Evolutionary conservation across 2,329 filamentous ascomycete genomes (phyloP), one percentile per base, ranked within the genome.

Genomic region (Colletotrichum sp.): DNA sequence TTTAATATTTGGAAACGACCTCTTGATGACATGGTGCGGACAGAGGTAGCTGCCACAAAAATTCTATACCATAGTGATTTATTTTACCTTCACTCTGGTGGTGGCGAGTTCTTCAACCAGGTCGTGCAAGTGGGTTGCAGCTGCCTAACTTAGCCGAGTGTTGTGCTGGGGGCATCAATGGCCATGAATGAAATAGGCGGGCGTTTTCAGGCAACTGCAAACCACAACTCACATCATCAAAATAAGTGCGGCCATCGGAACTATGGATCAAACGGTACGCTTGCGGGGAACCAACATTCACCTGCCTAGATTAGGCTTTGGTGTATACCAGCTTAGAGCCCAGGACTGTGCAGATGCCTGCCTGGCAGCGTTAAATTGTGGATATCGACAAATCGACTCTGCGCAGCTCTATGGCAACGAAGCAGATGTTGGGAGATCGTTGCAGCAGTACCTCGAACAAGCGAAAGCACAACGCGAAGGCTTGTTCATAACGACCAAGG

Each of bases 401-500:
- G 94, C 94, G 0, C 84, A 86, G 39, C 78, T 83, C 82, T 96
- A 95, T 82, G 89, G 84, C 68, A 96, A 95, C 79, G 94, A 95
- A 81, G 81, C 84, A 14, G 88, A 93, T 80, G 93, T 95, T 63
- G 92, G 93, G 5, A 85, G 90, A 68, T 93, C 93, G 1, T 83
- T 95, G n/a, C 85, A 85, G 28, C 82, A 89, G 72, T 92, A 28
- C 18, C 52, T 72, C 14, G 10, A 16, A 57, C 68, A 61, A 21
- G 14, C 30, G 9, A 32, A 24, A 10, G 14, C 16, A 26, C 10
- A 3, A 84, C 87, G 7, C 89, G 84, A 87, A 18, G 88, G 94
- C 10, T 80, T 95, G 65, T 95, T 93, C 82, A 83, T 95, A 52
- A 95, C 94, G 1, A 93, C 92, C 74, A 96, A 96, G 84, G 92